phyloP scores from a whole-genome alignment of 2,329 filamentous ascomycete genomes.

The Metarhizium rileyi region DNA sequence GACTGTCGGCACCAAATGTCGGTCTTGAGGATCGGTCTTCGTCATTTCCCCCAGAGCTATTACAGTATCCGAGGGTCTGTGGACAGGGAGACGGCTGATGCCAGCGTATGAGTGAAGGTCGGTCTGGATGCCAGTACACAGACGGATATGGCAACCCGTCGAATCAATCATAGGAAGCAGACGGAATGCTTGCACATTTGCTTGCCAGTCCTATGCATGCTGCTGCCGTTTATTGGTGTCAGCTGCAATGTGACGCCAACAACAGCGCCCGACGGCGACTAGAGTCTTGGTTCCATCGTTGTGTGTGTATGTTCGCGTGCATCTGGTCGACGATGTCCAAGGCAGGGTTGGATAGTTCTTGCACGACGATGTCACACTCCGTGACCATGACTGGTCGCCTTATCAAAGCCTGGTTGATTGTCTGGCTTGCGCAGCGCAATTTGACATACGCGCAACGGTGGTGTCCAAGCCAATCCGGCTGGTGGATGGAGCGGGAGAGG shows the following conservation, averaged over 20 bases:
- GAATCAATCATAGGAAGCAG: background rate
- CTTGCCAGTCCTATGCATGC: background rate
- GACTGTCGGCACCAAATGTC: background rate
- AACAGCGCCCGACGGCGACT: background rate
- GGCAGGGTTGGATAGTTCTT: background rate
- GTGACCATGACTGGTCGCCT: background rate
- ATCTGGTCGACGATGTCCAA: background rate
- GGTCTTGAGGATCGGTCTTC: background rate
- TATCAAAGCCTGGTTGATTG: background rate
- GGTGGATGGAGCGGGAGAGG: background rate
- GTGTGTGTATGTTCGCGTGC: background rate
- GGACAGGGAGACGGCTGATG: background rate
- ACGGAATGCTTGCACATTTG: background rate
- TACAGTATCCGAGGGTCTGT: background rate
- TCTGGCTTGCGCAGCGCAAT: background rate
- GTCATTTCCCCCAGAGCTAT: background rate
- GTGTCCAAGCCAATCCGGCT: background rate
- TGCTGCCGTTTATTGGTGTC: background rate
- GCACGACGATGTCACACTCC: background rate
- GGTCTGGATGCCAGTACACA: background rate
- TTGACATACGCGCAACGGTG: background rate
- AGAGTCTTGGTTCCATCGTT: background rate
- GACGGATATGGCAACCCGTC: background rate
- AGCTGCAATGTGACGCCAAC: background rate
- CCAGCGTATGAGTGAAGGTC: background rate